A percentile compares a stretch with the other conserved stretches of the same genome.
Evolutionary conservation across 1,284 basidiomycete genomes (phyloP).

Genomic region (Puccinia polysora): DNA sequence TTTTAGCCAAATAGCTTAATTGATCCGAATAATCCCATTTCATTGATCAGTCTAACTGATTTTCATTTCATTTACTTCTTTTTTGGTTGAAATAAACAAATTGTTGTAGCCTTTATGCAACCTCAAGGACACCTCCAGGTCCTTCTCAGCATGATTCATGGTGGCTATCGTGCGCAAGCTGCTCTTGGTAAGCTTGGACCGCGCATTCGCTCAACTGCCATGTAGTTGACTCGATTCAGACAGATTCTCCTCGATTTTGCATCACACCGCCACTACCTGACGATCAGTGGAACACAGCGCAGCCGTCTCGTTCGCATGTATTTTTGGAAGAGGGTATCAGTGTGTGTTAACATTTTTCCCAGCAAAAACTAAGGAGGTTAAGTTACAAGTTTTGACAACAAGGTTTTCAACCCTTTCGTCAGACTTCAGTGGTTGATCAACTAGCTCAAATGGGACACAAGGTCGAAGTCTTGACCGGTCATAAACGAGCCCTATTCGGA

Average conservation of each 20-base stretch:
- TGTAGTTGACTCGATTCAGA: constrained; percentile 71
- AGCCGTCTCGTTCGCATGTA: constrained; percentile 76
- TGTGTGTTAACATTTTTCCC: constrained; percentile 55
- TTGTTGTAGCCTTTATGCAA: too few species aligned
- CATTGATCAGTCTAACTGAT: too few species aligned
- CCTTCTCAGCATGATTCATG: constrained; percentile 57
- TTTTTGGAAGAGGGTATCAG: constrained; percentile 80
- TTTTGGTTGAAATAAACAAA: too few species aligned
- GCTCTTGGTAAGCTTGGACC: constrained; percentile 29
- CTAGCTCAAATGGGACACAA: constrained; percentile 77
- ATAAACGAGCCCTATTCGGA: constrained; percentile 70
- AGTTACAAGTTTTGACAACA: not conserved
- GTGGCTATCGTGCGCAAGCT: not conserved
- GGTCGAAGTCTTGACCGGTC: constrained; percentile 63
- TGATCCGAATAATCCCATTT: too few species aligned
- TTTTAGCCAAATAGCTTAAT: too few species aligned
- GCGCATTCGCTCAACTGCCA: not conserved
- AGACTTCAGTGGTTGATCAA: constrained; percentile 48
- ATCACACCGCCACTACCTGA: constrained; percentile 72
- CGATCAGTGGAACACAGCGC: too few species aligned
- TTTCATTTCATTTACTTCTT: too few species aligned
- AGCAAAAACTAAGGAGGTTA: not conserved
- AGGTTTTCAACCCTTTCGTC: not conserved
- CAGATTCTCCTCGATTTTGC: constrained; percentile 93
- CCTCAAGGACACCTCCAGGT: too few species aligned